These are phyloP conservation scores for Picea sitchensis DNA, from an alignment of 75 land plant genomes.

Conservation along the genomic window DNA sequence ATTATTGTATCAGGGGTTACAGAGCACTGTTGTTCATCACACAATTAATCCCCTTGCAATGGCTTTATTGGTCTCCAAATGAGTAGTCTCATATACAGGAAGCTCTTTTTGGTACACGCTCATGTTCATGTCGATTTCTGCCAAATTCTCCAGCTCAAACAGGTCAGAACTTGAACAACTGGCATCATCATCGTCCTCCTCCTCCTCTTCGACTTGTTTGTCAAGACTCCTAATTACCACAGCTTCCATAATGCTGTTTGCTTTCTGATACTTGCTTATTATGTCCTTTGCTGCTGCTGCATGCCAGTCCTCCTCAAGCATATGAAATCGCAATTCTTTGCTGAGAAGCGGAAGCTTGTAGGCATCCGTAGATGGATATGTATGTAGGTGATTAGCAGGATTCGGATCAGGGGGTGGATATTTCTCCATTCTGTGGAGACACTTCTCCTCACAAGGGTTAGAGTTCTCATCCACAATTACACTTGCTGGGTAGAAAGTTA, in stretches of 20 bases:
- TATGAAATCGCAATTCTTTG: not conserved
- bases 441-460: constrained; percentile 28
- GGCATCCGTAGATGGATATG: not conserved
- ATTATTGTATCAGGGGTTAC: too few species aligned
- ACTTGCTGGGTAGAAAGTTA: constrained; percentile 48
- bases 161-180: constrained; percentile 68
- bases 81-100: constrained; percentile 66
- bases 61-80: constrained; percentile 39
- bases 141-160: constrained; percentile 61
- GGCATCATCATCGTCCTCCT: constrained; percentile 26
- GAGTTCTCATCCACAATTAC: constrained; percentile 35
- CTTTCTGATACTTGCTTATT: constrained; percentile 3
- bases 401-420: not conserved
- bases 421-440: constrained; percentile 2
- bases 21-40: too few species aligned
- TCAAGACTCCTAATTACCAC: constrained; percentile 4
- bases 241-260: constrained; percentile 4
- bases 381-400: not conserved
- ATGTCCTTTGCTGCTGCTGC: constrained; percentile 6
- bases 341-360: not conserved
- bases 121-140: constrained; percentile 22
- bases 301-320: not conserved
- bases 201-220: constrained; percentile 10
- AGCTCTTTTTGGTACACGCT: constrained; percentile 38
- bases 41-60: constrained; percentile 35